These are phyloP conservation scores for Linnemannia elongata DNA, from an alignment of 192 early-diverging fungal species.

Conservation along the genomic window DNA sequence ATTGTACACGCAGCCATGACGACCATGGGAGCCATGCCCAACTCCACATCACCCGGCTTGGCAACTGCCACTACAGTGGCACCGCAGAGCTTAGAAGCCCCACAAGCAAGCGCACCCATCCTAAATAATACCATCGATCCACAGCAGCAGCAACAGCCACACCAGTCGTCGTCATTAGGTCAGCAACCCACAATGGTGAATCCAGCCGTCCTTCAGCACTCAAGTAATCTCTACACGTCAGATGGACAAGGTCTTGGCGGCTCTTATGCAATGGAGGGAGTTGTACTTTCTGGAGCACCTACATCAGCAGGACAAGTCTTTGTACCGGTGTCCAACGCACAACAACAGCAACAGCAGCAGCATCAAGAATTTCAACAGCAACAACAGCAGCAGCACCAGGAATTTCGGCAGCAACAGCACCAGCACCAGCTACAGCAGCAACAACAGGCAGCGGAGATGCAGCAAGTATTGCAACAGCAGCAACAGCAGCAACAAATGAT, in stretches of 20 bases:
- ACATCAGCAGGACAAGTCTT: conserved; percentile 1
- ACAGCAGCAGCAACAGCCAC: background rate
- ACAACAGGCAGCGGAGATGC: conserved; percentile 20
- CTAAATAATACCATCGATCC: background rate
- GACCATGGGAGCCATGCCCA: background rate
- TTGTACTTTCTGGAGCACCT: conserved; percentile 22
- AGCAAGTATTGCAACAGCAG: conserved; percentile 23
- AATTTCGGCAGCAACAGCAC: conserved; percentile 19
- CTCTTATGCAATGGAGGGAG: conserved; percentile 40
- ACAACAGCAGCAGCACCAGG: conserved; percentile 23
- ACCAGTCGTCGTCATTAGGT: background rate
- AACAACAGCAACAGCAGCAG: conserved; percentile 25
- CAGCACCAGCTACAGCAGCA: conserved; percentile 25
- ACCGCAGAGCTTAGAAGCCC: background rate
- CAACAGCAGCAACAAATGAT: conserved; percentile 24
- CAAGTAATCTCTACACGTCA: background rate
- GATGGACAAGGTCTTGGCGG: background rate
- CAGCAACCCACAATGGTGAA: conserved; percentile 8
- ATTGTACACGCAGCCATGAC: conserved; percentile 13
- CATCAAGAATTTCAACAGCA: conserved; percentile 12
- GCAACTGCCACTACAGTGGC: background rate
- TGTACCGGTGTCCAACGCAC: background rate
- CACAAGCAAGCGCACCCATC: background rate
- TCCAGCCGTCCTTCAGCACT: background rate
- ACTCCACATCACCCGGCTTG: background rate